Conservation (phyloP, 768 basidiomycete genomes). For the Auriscalpium vulgare region DNA sequence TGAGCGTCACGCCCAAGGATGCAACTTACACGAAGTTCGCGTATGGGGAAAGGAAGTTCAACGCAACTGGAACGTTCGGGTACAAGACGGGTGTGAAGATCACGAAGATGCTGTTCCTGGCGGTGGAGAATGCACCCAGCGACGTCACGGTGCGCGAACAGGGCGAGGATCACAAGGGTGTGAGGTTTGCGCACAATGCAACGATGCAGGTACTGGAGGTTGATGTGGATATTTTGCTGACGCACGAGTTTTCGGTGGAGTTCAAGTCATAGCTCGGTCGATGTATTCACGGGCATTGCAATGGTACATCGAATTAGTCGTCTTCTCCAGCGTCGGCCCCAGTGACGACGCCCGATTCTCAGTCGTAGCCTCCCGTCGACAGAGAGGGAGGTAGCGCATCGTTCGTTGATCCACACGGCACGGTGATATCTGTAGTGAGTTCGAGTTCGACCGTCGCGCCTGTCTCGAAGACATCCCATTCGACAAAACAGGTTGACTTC, state of each 20-base stretch:
- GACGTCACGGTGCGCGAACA: slow-evolving; percentile 11
- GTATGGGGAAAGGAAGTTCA: slow-evolving; percentile 21
- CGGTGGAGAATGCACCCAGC: slow-evolving; percentile 18
- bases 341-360: not conserved
- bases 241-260: slow-evolving; percentile 21
- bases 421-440: slow-evolving; percentile 43
- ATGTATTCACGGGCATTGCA: too few relatives aligned
- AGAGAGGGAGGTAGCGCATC: slow-evolving; percentile 50
- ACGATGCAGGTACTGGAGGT: slow-evolving; percentile 37
- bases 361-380: slow-evolving; percentile 50
- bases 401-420: slow-evolving; percentile 40
- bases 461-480: slow-evolving; percentile 53
- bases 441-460: slow-evolving; percentile 49
- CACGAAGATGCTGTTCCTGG: slow-evolving; percentile 26
- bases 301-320: too few relatives aligned
- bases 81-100: slow-evolving; percentile 23
- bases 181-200: slow-evolving; percentile 27
- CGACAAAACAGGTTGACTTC: slow-evolving; percentile 57
- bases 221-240: slow-evolving; percentile 30
- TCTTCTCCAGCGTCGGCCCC: too few relatives aligned
- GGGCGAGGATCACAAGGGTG: slow-evolving; percentile 11
- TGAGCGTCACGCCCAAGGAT: slow-evolving; percentile 28
- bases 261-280: not conserved
- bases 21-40: slow-evolving; percentile 24
- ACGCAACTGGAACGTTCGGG: slow-evolving; percentile 23